Conservation (phyloP, 2,329 filamentous ascomycete species). For the Bimuria novae-zelandiae region DNA sequence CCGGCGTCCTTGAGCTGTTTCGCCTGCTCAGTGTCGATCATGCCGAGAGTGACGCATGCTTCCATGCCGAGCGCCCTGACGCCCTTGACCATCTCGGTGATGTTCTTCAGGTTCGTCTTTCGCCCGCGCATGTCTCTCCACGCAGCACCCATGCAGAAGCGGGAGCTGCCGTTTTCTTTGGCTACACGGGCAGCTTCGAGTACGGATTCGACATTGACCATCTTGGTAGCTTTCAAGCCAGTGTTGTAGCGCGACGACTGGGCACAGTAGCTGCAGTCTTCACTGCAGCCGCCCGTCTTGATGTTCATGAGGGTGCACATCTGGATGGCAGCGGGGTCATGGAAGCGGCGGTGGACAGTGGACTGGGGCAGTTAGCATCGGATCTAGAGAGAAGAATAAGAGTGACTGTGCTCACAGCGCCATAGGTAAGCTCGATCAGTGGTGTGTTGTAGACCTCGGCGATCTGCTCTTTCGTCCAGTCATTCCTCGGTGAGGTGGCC, state of each 20-base stretch:
- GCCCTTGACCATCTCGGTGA: slow-evolving; percentile 83
- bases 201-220: slow-evolving; percentile 79
- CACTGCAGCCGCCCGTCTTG: slow-evolving; percentile 89
- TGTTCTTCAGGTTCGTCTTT: slow-evolving; percentile 80
- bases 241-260: slow-evolving; percentile 82
- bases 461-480: slow-evolving; percentile 84
- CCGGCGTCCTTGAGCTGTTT: slow-evolving; percentile 81
- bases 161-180: slow-evolving; percentile 81
- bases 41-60: slow-evolving; percentile 88
- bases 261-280: slow-evolving; percentile 92
- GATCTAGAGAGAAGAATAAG: not conserved
- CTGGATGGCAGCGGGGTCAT: slow-evolving; percentile 81
- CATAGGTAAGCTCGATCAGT: slow-evolving; percentile 76
- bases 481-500: slow-evolving; percentile 65
- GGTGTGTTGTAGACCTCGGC: slow-evolving; percentile 80
- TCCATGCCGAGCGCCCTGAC: slow-evolving; percentile 86
- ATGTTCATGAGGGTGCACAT: slow-evolving; percentile 97
- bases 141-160: slow-evolving; percentile 94
- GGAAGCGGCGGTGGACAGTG: slow-evolving; percentile 80
- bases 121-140: slow-evolving; percentile 94
- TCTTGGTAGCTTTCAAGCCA: slow-evolving; percentile 77
- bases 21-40: slow-evolving; percentile 84
- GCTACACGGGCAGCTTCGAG: slow-evolving; percentile 77
- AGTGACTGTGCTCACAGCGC: slow-evolving; percentile 60
- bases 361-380: slow-evolving; percentile 55